These are phyloP conservation scores for Paramecium caudatum DNA, from an alignment of 73 alveolate species.

Conservation along the genomic window DNA sequence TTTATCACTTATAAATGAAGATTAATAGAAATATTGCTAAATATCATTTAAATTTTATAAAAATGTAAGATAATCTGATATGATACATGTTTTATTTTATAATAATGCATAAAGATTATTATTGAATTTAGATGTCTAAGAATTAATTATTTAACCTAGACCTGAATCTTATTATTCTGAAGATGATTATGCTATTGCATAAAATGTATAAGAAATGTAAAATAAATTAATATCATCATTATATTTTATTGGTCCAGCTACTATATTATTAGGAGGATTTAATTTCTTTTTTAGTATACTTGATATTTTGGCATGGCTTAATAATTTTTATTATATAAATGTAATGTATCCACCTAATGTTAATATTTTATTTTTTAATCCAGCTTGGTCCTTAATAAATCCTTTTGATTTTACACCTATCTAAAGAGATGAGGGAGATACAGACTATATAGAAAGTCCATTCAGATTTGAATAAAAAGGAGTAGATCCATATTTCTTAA, in stretches of 20 bases:
- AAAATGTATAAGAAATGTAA: neutral
- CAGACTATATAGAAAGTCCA: slow-evolving; percentile 57
- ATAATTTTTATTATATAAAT: slow-evolving; percentile 40
- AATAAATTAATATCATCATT: neutral
- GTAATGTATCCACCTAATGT: slow-evolving; percentile 54
- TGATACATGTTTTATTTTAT: slow-evolving; percentile 9
- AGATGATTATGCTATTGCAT: neutral
- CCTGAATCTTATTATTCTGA: neutral
- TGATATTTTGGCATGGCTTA: slow-evolving; percentile 49
- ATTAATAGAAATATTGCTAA: neutral
- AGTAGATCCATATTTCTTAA: slow-evolving; percentile 47
- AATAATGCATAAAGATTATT: neutral
- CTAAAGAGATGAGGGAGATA: neutral
- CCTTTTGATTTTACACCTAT: neutral
- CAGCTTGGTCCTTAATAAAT: slow-evolving; percentile 51
- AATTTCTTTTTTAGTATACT: slow-evolving; percentile 20
- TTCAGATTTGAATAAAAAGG: slow-evolving; percentile 38
- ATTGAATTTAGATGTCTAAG: slow-evolving; percentile 10
- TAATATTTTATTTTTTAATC: slow-evolving; percentile 2
- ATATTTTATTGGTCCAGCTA: slow-evolving; percentile 42
- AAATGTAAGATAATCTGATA: neutral
- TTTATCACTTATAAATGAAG: neutral
- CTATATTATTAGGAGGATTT: slow-evolving; percentile 53
- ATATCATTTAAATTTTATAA: slow-evolving; percentile 31
- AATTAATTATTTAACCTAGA: slow-evolving; percentile 37